Percentiles rank a stretch among this genome's conserved stretches.
These are phyloP conservation scores for Candida ovalis DNA, from an alignment of 805 yeast genomes.

Conservation along the genomic window DNA sequence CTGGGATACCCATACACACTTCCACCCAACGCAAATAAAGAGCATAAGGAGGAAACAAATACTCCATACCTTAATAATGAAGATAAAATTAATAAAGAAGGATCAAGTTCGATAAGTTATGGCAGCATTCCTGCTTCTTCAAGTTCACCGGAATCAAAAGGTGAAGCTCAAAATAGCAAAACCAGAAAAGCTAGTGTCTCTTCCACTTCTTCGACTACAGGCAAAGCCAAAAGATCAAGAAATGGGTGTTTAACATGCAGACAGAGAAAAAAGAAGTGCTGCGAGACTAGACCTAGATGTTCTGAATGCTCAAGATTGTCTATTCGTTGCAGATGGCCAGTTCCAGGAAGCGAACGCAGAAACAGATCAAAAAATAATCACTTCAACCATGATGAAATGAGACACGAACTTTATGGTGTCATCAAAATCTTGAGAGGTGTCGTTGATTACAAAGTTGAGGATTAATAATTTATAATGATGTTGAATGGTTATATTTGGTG, in stretches of 20 bases:
- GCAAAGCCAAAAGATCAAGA: conserved; percentile 49
- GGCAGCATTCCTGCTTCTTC: not conserved
- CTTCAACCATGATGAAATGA: conserved; percentile 48
- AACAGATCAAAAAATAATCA: conserved; percentile 47
- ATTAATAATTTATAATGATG: conserved; percentile 2
- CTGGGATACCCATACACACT: not conserved
- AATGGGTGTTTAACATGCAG: conserved; percentile 80
- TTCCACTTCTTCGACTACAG: not conserved
- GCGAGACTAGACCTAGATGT: conserved; percentile 66
- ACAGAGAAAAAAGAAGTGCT: conserved; percentile 72
- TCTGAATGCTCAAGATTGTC: conserved; percentile 63
- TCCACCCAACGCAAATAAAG: not conserved
- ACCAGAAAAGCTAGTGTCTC: conserved; percentile 1
- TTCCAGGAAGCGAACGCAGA: conserved; percentile 62
- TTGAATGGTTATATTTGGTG: not conserved
- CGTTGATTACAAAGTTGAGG: conserved; percentile 42
- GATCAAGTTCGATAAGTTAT: not conserved
- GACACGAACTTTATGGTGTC: conserved; percentile 52
- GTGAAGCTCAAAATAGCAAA: not conserved
- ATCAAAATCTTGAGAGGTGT: conserved; percentile 62
- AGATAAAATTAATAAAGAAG: not conserved
- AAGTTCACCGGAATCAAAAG: not conserved
- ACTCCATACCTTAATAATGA: not conserved
- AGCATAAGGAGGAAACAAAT: not conserved
- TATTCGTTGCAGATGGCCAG: conserved; percentile 69